A percentile compares a stretch with the other conserved stretches of the same genome.
Conservation (phyloP, 2,329 filamentous ascomycete genomes). For the Coniochaeta sp. region DNA sequence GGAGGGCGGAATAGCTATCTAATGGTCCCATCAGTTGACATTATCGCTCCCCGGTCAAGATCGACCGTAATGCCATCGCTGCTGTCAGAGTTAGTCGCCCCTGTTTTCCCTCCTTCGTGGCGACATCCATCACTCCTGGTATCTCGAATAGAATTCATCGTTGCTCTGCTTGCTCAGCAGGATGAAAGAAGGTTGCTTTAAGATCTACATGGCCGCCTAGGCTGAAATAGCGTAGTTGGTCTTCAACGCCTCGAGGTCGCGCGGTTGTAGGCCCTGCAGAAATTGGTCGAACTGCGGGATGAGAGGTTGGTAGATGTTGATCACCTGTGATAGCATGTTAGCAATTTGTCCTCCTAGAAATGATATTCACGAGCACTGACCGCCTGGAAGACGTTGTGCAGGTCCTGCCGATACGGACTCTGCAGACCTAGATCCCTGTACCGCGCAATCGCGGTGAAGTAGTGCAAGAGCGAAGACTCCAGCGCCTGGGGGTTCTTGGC, state of each 20-base stretch:
- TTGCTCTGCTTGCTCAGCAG: too few species aligned
- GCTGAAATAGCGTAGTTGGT: slow-evolving; percentile 34
- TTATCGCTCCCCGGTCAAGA: too few species aligned
- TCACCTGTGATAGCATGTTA: slow-evolving; percentile 28
- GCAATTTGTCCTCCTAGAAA: too few species aligned
- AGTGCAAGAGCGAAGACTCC: slow-evolving; percentile 75
- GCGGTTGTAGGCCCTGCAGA: slow-evolving; percentile 39
- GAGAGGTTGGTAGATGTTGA: slow-evolving; percentile 49
- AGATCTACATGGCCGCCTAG: neutral
- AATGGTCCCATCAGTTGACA: too few species aligned
- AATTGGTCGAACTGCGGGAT: slow-evolving; percentile 54
- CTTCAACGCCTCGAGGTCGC: slow-evolving; percentile 43
- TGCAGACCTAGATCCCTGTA: slow-evolving; percentile 61
- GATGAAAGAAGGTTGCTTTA: too few species aligned
- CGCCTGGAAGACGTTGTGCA: slow-evolving; percentile 68
- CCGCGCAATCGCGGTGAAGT: slow-evolving; percentile 76
- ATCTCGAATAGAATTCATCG: too few species aligned
- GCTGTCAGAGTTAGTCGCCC: too few species aligned
- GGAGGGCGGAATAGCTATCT: too few species aligned
- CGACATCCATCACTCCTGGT: too few species aligned
- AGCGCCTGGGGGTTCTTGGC: slow-evolving; percentile 84
- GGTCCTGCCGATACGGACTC: slow-evolving; percentile 55
- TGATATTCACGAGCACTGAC: slow-evolving; percentile 38
- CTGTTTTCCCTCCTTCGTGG: too few species aligned
- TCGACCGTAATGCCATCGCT: too few species aligned